These are phyloP conservation scores for Pisolithus thermaeus DNA, from an alignment of 1,284 basidiomycete genomes.

Conservation along the genomic window DNA sequence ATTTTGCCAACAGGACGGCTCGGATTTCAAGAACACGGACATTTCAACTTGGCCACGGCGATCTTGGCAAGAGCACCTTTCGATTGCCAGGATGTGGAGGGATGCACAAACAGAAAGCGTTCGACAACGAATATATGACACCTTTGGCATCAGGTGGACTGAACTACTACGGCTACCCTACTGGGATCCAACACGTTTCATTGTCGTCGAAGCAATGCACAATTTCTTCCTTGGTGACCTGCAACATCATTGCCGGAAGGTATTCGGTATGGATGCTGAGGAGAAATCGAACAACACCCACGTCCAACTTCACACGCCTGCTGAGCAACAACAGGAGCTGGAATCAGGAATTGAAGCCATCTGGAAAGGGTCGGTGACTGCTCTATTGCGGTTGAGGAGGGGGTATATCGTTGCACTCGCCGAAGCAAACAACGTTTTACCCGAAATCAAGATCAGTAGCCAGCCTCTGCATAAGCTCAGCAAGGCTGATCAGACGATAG, in stretches of 20 bases:
- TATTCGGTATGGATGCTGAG: slow-evolving; percentile 19
- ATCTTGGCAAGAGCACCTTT: slow-evolving; percentile 8
- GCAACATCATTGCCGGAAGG: slow-evolving; percentile 20
- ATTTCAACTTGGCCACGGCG: slow-evolving; percentile 8
- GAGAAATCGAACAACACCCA: neutral
- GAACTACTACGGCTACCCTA: slow-evolving; percentile 35
- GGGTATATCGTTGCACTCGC: neutral
- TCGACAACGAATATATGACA: neutral
- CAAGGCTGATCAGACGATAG: neutral
- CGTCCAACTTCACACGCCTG: neutral
- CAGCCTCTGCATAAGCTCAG: neutral
- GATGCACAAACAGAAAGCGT: neutral
- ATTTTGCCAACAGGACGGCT: slow-evolving; percentile 15
- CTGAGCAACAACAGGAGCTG: neutral
- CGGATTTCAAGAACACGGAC: slow-evolving; percentile 16
- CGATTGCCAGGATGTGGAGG: slow-evolving; percentile 22
- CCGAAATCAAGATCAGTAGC: neutral
- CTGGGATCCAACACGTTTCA: slow-evolving; percentile 28
- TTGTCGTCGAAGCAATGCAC: slow-evolving; percentile 35
- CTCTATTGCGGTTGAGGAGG: neutral
- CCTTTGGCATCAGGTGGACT: slow-evolving; percentile 30
- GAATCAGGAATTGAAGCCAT: neutral
- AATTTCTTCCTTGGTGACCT: slow-evolving; percentile 29
- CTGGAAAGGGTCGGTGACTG: neutral
- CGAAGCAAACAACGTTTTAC: neutral